Conservation (phyloP, 2,329 filamentous ascomycete genomes). For the Ophiognomonia clavigignenti-juglandacearum region DNA sequence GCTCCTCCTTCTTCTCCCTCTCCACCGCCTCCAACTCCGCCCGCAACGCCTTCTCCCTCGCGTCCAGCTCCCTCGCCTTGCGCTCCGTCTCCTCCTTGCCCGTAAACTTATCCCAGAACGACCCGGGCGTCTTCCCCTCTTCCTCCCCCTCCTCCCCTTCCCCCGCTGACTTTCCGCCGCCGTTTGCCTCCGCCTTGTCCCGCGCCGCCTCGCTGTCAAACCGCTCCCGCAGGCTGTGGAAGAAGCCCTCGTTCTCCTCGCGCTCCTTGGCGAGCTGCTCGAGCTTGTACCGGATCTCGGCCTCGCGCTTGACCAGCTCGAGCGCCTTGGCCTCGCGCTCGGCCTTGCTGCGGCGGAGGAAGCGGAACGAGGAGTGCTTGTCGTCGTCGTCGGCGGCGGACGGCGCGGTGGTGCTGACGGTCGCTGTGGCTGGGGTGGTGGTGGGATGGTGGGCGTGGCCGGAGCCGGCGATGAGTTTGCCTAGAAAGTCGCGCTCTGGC, state of each 20-base stretch:
- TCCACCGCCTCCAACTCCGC: constrained; percentile 5
- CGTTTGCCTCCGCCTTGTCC: constrained; percentile 3
- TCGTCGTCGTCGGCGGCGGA: too few relatives aligned
- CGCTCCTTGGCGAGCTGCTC: constrained; percentile 1
- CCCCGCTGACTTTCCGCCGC: too few relatives aligned
- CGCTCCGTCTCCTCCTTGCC: constrained; percentile 1
- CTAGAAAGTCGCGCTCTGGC: constrained; percentile 6
- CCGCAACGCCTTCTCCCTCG: constrained; percentile 7
- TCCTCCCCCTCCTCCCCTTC: too few relatives aligned
- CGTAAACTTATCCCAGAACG: neutral
- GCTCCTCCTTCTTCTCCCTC: constrained; percentile 13
- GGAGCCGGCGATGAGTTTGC: constrained; percentile 10
- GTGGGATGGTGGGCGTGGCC: too few relatives aligned
- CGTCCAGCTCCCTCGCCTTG: constrained; percentile 4
- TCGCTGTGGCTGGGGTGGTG: neutral
- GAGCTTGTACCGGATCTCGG: constrained; percentile 9
- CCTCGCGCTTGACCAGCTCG: constrained; percentile 7
- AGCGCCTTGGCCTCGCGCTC: constrained; percentile 1
- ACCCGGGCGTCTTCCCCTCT: neutral
- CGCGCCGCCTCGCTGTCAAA: constrained; percentile 8
- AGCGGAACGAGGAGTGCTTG: neutral
- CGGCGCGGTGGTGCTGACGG: neutral
- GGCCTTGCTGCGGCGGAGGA: neutral
- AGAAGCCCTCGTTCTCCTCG: constrained; percentile 8
- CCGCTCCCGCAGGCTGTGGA: constrained; percentile 5